These are phyloP conservation scores for Seiridium unicorne DNA, from an alignment of 2,329 filamentous ascomycete genomes.

Conservation along the genomic window DNA sequence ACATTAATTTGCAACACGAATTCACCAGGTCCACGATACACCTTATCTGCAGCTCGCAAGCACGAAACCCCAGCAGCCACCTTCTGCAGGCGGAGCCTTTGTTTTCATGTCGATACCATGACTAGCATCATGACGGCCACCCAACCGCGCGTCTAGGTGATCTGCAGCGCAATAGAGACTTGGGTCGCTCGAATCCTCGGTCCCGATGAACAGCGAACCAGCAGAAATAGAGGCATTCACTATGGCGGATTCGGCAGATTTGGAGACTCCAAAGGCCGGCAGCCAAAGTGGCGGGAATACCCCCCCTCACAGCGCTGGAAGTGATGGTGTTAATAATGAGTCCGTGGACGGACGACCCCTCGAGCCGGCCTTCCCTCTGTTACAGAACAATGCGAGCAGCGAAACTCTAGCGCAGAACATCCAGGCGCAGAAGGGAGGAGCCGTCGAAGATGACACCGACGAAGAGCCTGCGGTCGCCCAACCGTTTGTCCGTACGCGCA, in stretches of 20 bases:
- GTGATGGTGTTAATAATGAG: not conserved
- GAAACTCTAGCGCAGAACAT: conserved; percentile 31
- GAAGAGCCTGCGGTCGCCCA: conserved; percentile 57
- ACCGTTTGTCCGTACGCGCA: conserved; percentile 56
- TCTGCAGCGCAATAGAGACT: conserved; percentile 1
- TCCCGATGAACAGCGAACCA: not conserved
- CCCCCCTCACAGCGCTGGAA: not conserved
- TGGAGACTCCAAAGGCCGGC: not conserved
- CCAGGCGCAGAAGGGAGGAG: conserved; percentile 21
- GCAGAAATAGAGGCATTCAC: not conserved
- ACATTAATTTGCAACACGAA: no score
- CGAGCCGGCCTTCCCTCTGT: conserved; percentile 34
- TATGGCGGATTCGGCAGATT: not conserved
- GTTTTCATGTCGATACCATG: not conserved
- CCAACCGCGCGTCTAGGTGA: not conserved
- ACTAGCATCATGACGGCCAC: not conserved
- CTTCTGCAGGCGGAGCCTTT: not conserved
- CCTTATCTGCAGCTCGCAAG: not conserved
- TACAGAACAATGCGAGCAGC: conserved; percentile 39
- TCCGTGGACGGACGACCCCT: not conserved
- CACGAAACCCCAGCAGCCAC: not conserved
- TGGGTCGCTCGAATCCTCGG: not conserved
- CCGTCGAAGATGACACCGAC: conserved; percentile 50
- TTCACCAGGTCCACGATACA: no score
- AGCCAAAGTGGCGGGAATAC: not conserved